Conservation (phyloP, 768 basidiomycete genomes). For the Baorangia bicolor region DNA sequence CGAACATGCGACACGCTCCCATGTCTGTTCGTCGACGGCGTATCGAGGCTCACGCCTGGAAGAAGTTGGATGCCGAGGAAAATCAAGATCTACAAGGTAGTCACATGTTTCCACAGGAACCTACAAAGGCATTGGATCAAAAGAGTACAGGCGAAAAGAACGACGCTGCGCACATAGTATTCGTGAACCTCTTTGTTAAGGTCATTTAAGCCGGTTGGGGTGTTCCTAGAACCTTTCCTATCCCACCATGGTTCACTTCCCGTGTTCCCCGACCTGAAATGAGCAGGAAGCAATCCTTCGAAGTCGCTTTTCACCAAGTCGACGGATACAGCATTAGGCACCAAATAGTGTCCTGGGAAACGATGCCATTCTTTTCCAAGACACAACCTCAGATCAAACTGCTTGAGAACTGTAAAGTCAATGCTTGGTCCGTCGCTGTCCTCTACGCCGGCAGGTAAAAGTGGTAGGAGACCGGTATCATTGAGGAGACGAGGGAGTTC, state of each 20-base stretch:
- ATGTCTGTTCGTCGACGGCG: conserved; percentile 57
- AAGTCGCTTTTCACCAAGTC: conserved; percentile 92
- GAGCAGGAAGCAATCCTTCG: conserved; percentile 81
- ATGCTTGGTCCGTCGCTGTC: conserved; percentile 49
- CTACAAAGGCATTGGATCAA: conserved; percentile 37
- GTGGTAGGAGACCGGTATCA: conserved; percentile 59
- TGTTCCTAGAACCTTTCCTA: conserved; percentile 57
- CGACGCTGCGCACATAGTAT: conserved; percentile 63
- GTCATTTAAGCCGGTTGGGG: conserved; percentile 78
- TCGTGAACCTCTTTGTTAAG: conserved; percentile 76
- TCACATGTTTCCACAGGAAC: conserved; percentile 73
- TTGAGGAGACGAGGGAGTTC: conserved; percentile 86
- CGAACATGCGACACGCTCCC: conserved; percentile 80
- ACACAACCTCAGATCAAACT: conserved; percentile 77
- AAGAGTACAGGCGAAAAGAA: background rate
- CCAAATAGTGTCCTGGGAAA: conserved; percentile 86
- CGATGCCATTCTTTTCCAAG: conserved; percentile 95
- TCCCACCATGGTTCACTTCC: conserved; percentile 31
- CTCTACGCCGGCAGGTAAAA: conserved; percentile 41
- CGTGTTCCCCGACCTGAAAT: conserved; percentile 50
- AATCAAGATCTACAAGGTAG: conserved; percentile 90
- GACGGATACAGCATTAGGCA: conserved; percentile 81
- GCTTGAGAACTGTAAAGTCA: conserved; percentile 64
- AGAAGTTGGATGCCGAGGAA: conserved; percentile 61
- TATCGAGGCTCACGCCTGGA: conserved; percentile 79